Evolutionary conservation across 1,139 yeast species (phyloP).

Genomic region (Suhomyces terraborum): DNA sequence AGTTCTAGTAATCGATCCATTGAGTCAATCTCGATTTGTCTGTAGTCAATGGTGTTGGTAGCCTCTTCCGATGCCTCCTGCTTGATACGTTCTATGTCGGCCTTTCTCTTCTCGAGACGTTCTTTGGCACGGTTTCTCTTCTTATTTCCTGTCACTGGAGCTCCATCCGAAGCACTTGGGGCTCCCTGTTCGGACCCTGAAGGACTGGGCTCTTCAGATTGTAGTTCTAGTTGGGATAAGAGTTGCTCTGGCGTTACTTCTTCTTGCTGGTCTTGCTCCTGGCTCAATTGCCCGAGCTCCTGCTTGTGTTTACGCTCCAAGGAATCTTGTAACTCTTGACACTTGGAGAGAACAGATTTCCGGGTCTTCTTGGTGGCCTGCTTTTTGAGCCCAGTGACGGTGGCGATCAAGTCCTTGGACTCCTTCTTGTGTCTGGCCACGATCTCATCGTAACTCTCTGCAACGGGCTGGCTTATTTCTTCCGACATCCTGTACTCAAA

Average conservation of each 20-base stretch:
- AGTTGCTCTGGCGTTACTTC: constrained; percentile 67
- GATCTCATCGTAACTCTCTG: constrained; percentile 22
- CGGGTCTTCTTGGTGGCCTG: constrained; percentile 81
- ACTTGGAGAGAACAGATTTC: constrained; percentile 55
- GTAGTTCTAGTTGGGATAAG: constrained; percentile 52
- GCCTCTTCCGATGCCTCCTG: constrained; percentile 77
- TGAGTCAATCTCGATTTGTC: constrained; percentile 69
- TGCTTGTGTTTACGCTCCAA: constrained; percentile 53
- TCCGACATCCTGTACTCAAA: constrained; percentile 24
- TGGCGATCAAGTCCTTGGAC: constrained; percentile 61
- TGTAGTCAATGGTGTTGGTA: constrained; percentile 59
- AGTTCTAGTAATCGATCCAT: constrained; percentile 54
- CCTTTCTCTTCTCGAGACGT: constrained; percentile 72
- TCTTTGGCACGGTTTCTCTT: constrained; percentile 82
- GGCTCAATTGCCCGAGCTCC: constrained; percentile 35
- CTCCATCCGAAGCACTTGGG: not conserved
- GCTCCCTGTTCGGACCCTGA: not conserved
- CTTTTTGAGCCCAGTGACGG: constrained; percentile 73
- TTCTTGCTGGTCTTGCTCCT: constrained; percentile 27
- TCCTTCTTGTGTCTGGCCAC: constrained; percentile 70
- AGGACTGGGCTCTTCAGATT: not conserved
- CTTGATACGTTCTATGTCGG: constrained; percentile 61
- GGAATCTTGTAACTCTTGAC: constrained; percentile 59
- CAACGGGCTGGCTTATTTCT: not conserved
- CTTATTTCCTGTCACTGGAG: constrained; percentile 3